Evolutionary conservation across 371 early-diverging fungal genomes (phyloP), one percentile per base, ranked within the genome.

Genomic region (Mortierella sp.): DNA sequence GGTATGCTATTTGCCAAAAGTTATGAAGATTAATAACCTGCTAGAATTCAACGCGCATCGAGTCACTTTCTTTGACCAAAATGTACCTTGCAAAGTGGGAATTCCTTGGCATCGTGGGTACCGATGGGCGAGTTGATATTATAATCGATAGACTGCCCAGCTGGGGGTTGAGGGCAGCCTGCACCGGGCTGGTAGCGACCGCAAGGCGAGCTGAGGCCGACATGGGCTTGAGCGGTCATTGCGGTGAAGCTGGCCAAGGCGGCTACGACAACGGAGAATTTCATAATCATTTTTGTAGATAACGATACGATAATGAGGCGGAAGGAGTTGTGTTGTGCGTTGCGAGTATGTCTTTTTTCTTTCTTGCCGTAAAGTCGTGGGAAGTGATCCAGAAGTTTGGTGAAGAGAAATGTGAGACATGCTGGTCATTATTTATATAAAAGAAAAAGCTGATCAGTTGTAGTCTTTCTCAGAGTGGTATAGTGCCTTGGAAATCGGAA

Each of bases 141-240:
- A 40, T 78, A 75, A 47, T 84, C 84, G 54, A 84, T 51, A n/a
- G 78, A 78, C 66, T 78, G 69, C 16, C 77, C 77, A 20, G 77
- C 71, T 75, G 72, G 77, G 32, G 72, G 72, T 26, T 54, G 60
- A 24, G 73, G 72, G 62, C 72, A 72, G 20, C 73, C 73, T n/a
- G 68, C 59, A 26, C 57, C 65, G 16, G 68, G 37, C 3, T 64
- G 61, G 40, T 69, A 77, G 49, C 69, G 72, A 45, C 55, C 68
- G 18, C 77, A 72, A 20, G 69, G 73, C 16, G 24, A 30, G 39
- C 35, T 24, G 40, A 68, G 59, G 26, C 69, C 65, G 49, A 72
- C 62, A 35, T 68, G 69, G 26, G 73, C 73, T 37, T 72, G 64
- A 16, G 63, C 75, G 47, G 76, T 76, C 66, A 76, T 55, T 63